Percentiles rank a stretch among this genome's conserved stretches.
Evolutionary conservation across 2,329 filamentous ascomycete species (phyloP).

Genomic region (Macroventuria anomochaeta): DNA sequence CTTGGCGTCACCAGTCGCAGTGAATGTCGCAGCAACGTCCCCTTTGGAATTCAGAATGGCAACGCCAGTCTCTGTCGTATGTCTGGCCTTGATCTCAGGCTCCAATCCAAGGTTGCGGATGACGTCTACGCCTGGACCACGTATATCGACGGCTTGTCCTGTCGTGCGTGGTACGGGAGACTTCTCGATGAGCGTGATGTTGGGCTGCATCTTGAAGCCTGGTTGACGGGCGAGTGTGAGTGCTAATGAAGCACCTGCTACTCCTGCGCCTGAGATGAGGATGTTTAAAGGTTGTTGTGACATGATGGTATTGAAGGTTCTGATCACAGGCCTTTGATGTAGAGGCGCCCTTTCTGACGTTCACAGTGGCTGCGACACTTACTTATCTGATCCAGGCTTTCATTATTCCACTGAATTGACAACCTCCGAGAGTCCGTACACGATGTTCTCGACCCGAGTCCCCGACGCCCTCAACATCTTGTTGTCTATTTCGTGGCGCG

Average conservation of each 20-base stretch:
- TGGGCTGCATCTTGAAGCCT: constrained; percentile 33
- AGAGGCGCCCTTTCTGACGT: not conserved
- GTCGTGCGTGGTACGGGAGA: constrained; percentile 47
- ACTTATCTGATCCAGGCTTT: not conserved
- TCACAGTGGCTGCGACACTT: not conserved
- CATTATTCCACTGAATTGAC: not conserved
- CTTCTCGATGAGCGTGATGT: constrained; percentile 55
- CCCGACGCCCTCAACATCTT: not conserved
- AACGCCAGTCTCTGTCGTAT: constrained; percentile 52
- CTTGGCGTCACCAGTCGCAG: constrained; percentile 32
- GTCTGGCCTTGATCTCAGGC: constrained; percentile 41
- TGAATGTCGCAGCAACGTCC: constrained; percentile 27
- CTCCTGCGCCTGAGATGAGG: constrained; percentile 50
- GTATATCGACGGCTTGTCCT: constrained; percentile 56
- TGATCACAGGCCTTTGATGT: not conserved
- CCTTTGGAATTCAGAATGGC: constrained; percentile 41
- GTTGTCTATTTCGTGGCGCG: not conserved
- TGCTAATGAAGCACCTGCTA: constrained; percentile 50
- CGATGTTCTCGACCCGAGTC: not conserved
- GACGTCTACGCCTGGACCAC: constrained; percentile 51
- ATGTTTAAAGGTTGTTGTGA: constrained; percentile 23
- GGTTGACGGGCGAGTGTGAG: constrained; percentile 40
- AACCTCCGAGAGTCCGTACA: constrained; percentile 1
- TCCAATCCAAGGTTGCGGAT: constrained; percentile 52
- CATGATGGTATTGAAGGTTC: not conserved